These are phyloP conservation scores for Aureobasidium sp. DNA, from an alignment of 2,329 filamentous ascomycete species.

Conservation along the genomic window DNA sequence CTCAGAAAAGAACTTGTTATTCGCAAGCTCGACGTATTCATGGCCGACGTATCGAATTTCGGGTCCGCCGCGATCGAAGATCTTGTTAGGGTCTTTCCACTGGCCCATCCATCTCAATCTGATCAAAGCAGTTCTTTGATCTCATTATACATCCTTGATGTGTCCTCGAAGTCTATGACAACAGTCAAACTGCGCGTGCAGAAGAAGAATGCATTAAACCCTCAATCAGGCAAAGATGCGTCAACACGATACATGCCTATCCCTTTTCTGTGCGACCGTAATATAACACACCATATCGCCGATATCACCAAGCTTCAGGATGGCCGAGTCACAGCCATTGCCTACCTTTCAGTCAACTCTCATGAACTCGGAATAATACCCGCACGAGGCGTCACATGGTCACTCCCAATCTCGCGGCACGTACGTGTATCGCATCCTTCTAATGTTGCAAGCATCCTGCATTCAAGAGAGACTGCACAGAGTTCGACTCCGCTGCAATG, in stretches of 20 bases:
- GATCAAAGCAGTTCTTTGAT: background rate
- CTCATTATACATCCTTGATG: background rate
- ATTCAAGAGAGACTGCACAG: background rate
- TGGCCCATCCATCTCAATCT: background rate
- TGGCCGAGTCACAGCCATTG: background rate
- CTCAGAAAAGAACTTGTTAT: conserved; percentile 26
- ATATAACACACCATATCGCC: background rate
- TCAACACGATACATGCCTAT: background rate
- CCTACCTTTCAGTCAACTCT: background rate
- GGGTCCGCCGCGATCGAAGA: background rate
- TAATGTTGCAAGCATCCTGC: background rate
- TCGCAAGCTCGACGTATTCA: conserved; percentile 19
- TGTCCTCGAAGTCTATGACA: background rate
- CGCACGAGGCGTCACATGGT: conserved; percentile 5
- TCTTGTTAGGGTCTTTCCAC: background rate
- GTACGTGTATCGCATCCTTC: background rate
- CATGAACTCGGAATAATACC: conserved; percentile 9
- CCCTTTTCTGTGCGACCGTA: conserved; percentile 2
- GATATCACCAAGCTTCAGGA: conserved; percentile 10
- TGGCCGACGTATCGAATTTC: conserved; percentile 13
- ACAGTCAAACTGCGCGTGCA: conserved; percentile 4
- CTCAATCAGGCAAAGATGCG: background rate
- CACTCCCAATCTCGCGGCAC: background rate
- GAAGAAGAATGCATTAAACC: background rate
- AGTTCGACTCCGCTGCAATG: background rate